A percentile compares a stretch with the other conserved stretches of the same genome.
phyloP scores from a whole-genome alignment of 164 flowering plant genomes.

The Kalanchoe fedtschenkoi region DNA sequence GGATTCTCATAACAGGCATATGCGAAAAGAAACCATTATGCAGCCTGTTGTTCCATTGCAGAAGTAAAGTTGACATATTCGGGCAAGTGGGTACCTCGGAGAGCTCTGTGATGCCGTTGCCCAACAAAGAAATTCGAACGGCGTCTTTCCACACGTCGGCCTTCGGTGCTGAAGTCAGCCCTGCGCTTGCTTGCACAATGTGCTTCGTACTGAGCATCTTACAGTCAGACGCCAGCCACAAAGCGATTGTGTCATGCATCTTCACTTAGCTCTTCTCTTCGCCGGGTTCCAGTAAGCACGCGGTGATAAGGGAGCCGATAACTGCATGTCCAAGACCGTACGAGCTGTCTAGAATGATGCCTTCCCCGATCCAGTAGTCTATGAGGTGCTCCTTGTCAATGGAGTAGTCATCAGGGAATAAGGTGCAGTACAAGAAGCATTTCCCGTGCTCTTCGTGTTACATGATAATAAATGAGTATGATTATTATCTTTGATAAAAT shows the following conservation, averaged over 20 bases:
- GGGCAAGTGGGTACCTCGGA: constrained; percentile 16
- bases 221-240: constrained; percentile 22
- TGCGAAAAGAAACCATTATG: constrained; percentile 14
- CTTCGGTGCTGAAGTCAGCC: constrained; percentile 18
- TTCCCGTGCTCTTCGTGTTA: no score
- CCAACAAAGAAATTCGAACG: constrained; percentile 18
- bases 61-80: constrained; percentile 21
- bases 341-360: constrained; percentile 18
- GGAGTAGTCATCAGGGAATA: constrained; percentile 25
- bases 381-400: constrained; percentile 22
- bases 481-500: no score
- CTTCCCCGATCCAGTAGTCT: constrained; percentile 24
- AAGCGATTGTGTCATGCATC: constrained; percentile 28
- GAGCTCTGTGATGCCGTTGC: constrained; percentile 17
- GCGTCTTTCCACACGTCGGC: constrained; percentile 20
- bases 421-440: constrained; percentile 21
- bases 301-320: constrained; percentile 21
- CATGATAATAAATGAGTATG: no score
- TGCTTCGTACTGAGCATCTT: no score
- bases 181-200: constrained; percentile 18
- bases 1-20: constrained; percentile 24
- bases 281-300: constrained; percentile 24
- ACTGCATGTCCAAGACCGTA: constrained; percentile 17
- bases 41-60: constrained; percentile 22
- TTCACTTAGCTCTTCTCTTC: constrained; percentile 21